These are phyloP conservation scores for Penicillium fimorum DNA, from an alignment of 495 filamentous ascomycete genomes.

Conservation along the genomic window DNA sequence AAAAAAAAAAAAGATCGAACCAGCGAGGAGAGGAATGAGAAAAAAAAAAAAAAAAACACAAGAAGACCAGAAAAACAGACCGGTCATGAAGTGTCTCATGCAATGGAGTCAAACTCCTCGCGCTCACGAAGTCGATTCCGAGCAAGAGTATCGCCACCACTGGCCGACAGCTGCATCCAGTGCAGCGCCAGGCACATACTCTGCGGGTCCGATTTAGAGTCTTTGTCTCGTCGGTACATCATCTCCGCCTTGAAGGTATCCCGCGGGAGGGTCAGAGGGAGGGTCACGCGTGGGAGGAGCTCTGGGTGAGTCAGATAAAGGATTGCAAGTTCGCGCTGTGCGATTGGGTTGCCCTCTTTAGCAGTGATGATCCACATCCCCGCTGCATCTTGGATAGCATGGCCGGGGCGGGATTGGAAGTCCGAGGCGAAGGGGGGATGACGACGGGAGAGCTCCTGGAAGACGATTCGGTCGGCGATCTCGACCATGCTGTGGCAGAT, in stretches of 20 bases:
- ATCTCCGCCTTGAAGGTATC: conserved; percentile 91
- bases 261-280: conserved; percentile 78
- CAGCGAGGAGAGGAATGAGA: conserved; percentile 13
- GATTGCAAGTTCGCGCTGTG: conserved; percentile 92
- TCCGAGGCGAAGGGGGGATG: conserved; percentile 43
- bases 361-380: conserved; percentile 93
- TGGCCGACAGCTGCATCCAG: conserved; percentile 94
- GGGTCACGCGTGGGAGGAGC: conserved; percentile 76
- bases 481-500: conserved; percentile 89
- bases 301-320: conserved; percentile 93
- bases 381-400: conserved; percentile 77
- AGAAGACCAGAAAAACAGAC: conserved; percentile 13
- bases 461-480: conserved; percentile 51
- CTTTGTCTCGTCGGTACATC: conserved; percentile 59
- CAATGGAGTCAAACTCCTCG: conserved; percentile 57
- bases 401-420: conserved; percentile 35
- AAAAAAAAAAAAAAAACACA: conserved; percentile 17
- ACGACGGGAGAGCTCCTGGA: conserved; percentile 41
- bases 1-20: conserved; percentile 13
- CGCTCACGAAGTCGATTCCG: conserved; percentile 78
- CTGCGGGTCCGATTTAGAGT: conserved; percentile 70
- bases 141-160: conserved; percentile 84
- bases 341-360: conserved; percentile 86
- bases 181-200: conserved; percentile 96
- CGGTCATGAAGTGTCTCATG: conserved; percentile 30